Conservation (phyloP, 306 rosid species). For the Crataegus laevigata region DNA sequence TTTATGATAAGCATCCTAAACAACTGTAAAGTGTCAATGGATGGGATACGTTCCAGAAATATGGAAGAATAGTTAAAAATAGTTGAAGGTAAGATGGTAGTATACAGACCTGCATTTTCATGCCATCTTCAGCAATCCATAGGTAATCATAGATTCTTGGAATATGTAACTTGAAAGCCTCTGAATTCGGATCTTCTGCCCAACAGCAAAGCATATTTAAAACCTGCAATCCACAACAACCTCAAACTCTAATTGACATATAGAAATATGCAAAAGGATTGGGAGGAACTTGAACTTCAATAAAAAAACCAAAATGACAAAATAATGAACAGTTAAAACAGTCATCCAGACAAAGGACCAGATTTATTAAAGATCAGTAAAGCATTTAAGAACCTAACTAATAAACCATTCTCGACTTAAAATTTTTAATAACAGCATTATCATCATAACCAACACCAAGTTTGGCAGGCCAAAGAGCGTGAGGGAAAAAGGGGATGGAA, state of each 20-base stretch:
- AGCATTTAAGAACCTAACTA: background rate
- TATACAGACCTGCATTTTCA: slow-evolving; percentile 77
- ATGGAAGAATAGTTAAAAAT: background rate
- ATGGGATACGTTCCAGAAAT: background rate
- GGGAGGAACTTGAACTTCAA: background rate
- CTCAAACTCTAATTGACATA: slow-evolving; percentile 5
- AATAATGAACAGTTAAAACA: background rate
- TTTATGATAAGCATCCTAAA: background rate
- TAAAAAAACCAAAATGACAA: background rate
- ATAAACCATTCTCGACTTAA: background rate
- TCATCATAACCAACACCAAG: background rate
- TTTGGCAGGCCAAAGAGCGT: background rate
- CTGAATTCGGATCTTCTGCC: slow-evolving; percentile 84
- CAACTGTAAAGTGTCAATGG: background rate
- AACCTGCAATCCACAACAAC: slow-evolving; percentile 40
- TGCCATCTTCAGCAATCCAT: slow-evolving; percentile 96
- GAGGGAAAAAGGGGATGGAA: background rate
- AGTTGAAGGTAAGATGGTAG: background rate
- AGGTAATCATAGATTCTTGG: slow-evolving; percentile 76
- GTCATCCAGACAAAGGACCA: slow-evolving; percentile 1
- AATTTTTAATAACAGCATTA: background rate
- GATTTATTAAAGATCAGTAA: background rate
- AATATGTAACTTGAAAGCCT: slow-evolving; percentile 82
- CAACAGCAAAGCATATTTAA: slow-evolving; percentile 86
- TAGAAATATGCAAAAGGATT: background rate